A percentile compares a stretch with the other conserved stretches of the same genome.
Conservation (phyloP, 2,329 filamentous ascomycete species). For the Phyllosticta citrichinensis region DNA sequence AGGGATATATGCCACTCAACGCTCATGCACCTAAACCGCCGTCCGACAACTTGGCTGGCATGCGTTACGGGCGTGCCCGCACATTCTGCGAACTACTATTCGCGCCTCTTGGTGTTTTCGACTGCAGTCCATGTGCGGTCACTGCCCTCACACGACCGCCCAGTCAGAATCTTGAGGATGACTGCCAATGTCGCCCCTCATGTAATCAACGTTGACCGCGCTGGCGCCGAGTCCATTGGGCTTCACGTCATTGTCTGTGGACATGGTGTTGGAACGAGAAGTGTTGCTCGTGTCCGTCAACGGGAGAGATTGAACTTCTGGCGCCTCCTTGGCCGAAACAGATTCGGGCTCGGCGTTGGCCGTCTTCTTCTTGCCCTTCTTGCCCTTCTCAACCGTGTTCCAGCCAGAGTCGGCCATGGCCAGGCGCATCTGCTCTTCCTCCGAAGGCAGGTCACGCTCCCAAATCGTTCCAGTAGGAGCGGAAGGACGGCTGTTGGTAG, state of each 20-base stretch:
- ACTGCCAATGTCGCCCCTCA: slow-evolving; percentile 8
- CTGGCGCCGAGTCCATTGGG: slow-evolving; percentile 1
- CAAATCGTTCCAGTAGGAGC: slow-evolving; percentile 31
- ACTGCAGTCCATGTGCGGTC: neutral
- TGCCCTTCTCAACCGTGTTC: slow-evolving; percentile 50
- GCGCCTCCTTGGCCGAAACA: slow-evolving; percentile 28
- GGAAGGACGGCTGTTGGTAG: slow-evolving; percentile 31
- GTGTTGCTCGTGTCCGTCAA: slow-evolving; percentile 9
- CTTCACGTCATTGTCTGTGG: slow-evolving; percentile 1
- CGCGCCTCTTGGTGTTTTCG: neutral
- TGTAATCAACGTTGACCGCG: slow-evolving; percentile 5
- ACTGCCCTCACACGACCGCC: slow-evolving; percentile 24
- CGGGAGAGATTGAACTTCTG: slow-evolving; percentile 29
- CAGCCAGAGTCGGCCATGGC: slow-evolving; percentile 45
- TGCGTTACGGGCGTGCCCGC: neutral
- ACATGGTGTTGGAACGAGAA: slow-evolving; percentile 10
- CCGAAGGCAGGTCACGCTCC: slow-evolving; percentile 41
- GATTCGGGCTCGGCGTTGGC: slow-evolving; percentile 15
- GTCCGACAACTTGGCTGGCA: neutral
- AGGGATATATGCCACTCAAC: slow-evolving; percentile 10
- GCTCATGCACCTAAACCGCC: slow-evolving; percentile 7
- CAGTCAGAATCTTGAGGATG: slow-evolving; percentile 32
- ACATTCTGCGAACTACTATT: neutral
- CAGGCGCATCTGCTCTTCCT: slow-evolving; percentile 51
- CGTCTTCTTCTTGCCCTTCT: slow-evolving; percentile 45